These are phyloP conservation scores for Eragrostis tef DNA, from an alignment of 202 grass and related monocot genomes.

Conservation along the genomic window DNA sequence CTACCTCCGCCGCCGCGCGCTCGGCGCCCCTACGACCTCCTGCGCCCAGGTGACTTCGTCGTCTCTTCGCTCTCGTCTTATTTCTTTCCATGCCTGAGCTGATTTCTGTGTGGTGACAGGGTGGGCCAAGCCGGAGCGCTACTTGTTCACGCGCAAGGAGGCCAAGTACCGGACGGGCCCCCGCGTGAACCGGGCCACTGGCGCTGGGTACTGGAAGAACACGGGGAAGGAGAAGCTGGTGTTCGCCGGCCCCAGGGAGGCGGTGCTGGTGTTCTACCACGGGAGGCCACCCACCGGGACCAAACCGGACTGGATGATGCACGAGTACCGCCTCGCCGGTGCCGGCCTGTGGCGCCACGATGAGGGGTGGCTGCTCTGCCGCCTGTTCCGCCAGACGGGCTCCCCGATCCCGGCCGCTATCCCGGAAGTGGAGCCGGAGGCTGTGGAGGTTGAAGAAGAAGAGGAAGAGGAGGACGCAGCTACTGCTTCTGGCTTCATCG, in stretches of 20 bases:
- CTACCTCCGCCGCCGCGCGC: slow-evolving; percentile 55
- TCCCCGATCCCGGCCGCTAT: too few relatives aligned
- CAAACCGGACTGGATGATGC: slow-evolving; percentile 89
- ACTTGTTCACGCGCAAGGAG: slow-evolving; percentile 65
- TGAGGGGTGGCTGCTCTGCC: too few relatives aligned
- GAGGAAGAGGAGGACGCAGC: too few relatives aligned
- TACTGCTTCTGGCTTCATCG: too few relatives aligned
- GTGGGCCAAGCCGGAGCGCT: slow-evolving; percentile 51
- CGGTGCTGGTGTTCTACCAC: slow-evolving; percentile 54
- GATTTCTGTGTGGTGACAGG: slow-evolving; percentile 9
- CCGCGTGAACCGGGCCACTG: slow-evolving; percentile 54
- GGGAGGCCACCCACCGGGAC: slow-evolving; percentile 53
- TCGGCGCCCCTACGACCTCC: slow-evolving; percentile 50
- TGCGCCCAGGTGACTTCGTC: slow-evolving; percentile 58
- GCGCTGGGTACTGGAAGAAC: slow-evolving; percentile 79
- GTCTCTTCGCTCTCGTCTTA: too few relatives aligned
- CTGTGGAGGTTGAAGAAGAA: too few relatives aligned
- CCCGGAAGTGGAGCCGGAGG: too few relatives aligned
- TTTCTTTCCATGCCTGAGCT: background rate
- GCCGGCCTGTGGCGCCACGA: slow-evolving; percentile 49
- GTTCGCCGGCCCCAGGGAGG: background rate
- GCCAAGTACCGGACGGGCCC: slow-evolving; percentile 53
- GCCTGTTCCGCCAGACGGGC: too few relatives aligned
- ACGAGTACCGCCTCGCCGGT: slow-evolving; percentile 76
- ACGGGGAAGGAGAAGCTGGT: slow-evolving; percentile 74